Percentiles rank a stretch among this genome's conserved stretches.
These are phyloP conservation scores for Dactylellina haptotyla DNA, from an alignment of 2,329 filamentous ascomycete genomes.

Conservation along the genomic window DNA sequence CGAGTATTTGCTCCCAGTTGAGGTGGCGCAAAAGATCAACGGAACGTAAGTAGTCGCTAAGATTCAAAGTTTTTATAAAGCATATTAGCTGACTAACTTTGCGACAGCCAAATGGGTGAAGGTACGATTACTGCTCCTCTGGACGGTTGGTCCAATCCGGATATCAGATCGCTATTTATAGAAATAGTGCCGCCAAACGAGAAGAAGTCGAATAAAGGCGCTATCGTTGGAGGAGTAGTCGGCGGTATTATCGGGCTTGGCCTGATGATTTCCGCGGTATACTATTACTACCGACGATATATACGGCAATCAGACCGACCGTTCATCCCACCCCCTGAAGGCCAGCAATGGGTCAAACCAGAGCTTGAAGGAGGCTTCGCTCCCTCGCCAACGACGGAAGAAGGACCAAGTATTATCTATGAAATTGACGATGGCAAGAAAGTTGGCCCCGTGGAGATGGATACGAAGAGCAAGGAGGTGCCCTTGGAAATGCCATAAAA, in stretches of 20 bases:
- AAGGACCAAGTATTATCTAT: constrained; percentile 4
- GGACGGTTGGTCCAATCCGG: constrained; percentile 27
- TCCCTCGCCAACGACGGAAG: constrained; percentile 10
- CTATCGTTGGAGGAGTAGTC: constrained; percentile 38
- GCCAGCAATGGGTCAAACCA: constrained; percentile 45
- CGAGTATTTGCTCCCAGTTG: constrained; percentile 29
- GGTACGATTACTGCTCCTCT: constrained; percentile 12
- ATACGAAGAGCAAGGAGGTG: constrained; percentile 37
- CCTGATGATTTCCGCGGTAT: constrained; percentile 13
- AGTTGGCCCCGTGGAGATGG: constrained; percentile 14
- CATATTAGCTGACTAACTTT: constrained; percentile 9
- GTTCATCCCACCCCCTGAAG: constrained; percentile 29
- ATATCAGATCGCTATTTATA: constrained; percentile 30
- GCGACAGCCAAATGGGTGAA: constrained; percentile 24
- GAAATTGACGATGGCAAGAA: constrained; percentile 25
- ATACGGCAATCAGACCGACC: constrained; percentile 33
- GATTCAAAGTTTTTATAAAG: background rate
- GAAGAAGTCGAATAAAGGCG: constrained; percentile 28
- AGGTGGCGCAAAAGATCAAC: constrained; percentile 42
- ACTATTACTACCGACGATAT: constrained; percentile 28
- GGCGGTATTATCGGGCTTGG: constrained; percentile 27
- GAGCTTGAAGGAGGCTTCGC: constrained; percentile 36
- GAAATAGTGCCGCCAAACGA: background rate
- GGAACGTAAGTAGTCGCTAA: constrained; percentile 27
- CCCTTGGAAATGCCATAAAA: constrained; percentile 41